phyloP scores from a whole-genome alignment of 129 eudicot species.

The Heracleum sosnowskyi region DNA sequence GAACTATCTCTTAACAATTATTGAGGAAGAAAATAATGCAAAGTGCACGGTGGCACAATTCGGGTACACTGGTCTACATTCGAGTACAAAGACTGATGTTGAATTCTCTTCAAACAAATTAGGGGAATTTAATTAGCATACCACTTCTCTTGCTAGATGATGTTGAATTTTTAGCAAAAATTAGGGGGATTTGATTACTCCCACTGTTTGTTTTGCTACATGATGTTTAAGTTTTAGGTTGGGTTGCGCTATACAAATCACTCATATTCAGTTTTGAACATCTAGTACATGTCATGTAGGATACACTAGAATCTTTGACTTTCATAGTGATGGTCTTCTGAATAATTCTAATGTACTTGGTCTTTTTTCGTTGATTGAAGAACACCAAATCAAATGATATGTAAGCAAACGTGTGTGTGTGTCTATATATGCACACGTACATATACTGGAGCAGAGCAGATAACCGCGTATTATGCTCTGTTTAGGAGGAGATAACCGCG shows the following conservation, averaged over 20 bases:
- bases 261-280: neutral
- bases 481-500: no score
- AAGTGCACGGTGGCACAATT: neutral
- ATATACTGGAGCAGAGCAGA: neutral
- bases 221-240: neutral
- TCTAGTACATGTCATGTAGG: constrained; percentile 5
- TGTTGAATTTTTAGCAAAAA: neutral
- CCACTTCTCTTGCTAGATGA: neutral
- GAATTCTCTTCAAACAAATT: neutral
- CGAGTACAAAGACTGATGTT: neutral
- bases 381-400: neutral
- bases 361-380: neutral
- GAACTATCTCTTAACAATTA: neutral
- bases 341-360: neutral
- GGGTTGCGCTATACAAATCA: neutral
- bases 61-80: neutral
- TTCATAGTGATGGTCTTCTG: neutral
- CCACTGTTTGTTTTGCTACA: neutral
- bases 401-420: neutral
- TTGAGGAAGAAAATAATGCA: neutral
- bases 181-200: neutral
- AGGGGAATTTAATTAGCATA: no score
- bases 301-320: neutral
- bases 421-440: neutral
- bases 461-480: neutral